Percentiles rank a stretch among this genome's conserved stretches.
Conservation (phyloP, 2,329 filamentous ascomycete species). For the Didymella pomorum region DNA sequence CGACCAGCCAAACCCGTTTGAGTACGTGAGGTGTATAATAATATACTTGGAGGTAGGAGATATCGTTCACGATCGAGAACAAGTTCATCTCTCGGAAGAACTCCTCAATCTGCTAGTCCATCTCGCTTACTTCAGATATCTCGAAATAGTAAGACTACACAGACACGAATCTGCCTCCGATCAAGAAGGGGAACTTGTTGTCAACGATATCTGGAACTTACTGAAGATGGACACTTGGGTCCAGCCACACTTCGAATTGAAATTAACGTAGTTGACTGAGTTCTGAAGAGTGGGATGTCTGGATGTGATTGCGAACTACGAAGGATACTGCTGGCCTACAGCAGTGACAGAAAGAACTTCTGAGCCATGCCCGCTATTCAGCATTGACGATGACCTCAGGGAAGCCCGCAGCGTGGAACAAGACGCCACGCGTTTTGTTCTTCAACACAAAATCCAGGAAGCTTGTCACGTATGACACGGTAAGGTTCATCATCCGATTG, state of each 20-base stretch:
- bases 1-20: background rate
- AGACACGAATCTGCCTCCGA: background rate
- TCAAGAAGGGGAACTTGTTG: background rate
- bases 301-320: background rate
- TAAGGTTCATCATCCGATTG: slow-evolving; percentile 29
- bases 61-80: background rate
- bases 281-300: background rate
- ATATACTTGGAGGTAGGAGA: background rate
- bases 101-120: background rate
- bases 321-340: background rate
- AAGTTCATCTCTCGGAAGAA: background rate
- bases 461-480: slow-evolving; percentile 27
- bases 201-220: background rate
- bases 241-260: background rate
- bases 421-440: slow-evolving; percentile 10
- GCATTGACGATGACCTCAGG: slow-evolving; percentile 24
- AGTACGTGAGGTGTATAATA: background rate
- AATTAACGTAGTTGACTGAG: no score
- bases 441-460: slow-evolving; percentile 37
- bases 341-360: background rate
- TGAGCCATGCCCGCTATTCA: background rate
- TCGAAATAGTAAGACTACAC: background rate
- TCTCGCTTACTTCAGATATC: background rate
- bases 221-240: background rate
- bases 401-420: slow-evolving; percentile 16